Evolutionary conservation across 129 eudicot species (phyloP).

Genomic region (Oenanthe sinensis): DNA sequence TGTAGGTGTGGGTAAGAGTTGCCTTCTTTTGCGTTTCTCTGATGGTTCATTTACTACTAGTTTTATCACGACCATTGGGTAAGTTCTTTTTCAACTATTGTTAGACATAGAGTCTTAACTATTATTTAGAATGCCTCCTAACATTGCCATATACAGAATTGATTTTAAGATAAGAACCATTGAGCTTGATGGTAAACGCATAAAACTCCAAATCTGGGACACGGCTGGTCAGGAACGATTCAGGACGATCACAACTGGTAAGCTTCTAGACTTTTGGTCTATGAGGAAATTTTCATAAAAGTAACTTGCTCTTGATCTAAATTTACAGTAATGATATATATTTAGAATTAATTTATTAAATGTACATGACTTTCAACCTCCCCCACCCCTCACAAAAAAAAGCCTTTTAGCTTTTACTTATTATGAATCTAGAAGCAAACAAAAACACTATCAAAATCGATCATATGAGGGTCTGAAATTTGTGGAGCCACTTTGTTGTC

Average conservation of each 20-base stretch:
- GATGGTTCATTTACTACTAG: conserved; percentile 75
- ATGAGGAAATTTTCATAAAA: background rate
- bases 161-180: conserved; percentile 64
- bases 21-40: conserved; percentile 68
- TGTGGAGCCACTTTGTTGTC: background rate
- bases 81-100: conserved; percentile 12
- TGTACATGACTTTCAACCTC: background rate
- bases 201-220: conserved; percentile 70
- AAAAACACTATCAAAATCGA: background rate
- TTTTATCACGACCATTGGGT: conserved; percentile 71
- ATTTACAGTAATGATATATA: background rate
- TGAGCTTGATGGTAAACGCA: conserved; percentile 61
- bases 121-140: background rate
- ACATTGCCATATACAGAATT: conserved; percentile 25
- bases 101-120: background rate
- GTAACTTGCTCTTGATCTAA: background rate
- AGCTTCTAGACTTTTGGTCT: conserved; percentile 10
- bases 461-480: background rate
- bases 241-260: conserved; percentile 64
- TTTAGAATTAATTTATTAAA: background rate
- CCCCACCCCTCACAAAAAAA: too few relatives aligned
- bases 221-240: conserved; percentile 75
- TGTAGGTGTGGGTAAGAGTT: conserved; percentile 69
- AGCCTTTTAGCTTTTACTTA: background rate
- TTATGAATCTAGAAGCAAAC: background rate